Base-by-base conservation (phyloP, 257 asterid genomes). In the Oldenlandia corymbosa region DNA sequence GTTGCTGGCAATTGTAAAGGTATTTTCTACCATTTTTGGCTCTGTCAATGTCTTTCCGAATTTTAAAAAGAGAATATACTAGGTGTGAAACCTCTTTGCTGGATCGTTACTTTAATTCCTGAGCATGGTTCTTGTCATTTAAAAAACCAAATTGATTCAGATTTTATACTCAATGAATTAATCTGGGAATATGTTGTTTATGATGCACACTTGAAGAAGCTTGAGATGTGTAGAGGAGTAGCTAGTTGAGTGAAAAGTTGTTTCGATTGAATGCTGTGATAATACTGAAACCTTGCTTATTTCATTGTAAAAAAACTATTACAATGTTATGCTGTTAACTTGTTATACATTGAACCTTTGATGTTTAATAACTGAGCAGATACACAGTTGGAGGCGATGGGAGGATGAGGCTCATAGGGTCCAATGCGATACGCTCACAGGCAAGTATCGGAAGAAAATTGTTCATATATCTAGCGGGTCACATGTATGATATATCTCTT, bases 1-100 rank as follows among this genome's bases (percentile, higher is more conserved):
- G 99, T 70, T 90, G 82, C 88, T 93, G 68, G 99, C 95, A 4
- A 85, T 93, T 62, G 94, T 87, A 46, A 93, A 93, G 99, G 99
- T 93, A 50, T 53, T n/a, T 11, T 64, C 41, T 62, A 68, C 69
- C 56, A 23, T 56, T 68, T 45, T 27, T n/a, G 41, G 27, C 66
- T 20, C 16, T 34, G 63, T 34, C 18, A 30, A 2, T 50, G 20
- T 21, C 46, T 56, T 34, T 18, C 32, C 16, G 6, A 23, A 4
- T 48, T 21, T 14, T 14, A 52, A 39, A 8, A 27, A 8, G 18
- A 21, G 16, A n/a, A n/a, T n/a, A n/a, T n/a, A n/a, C n/a, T 57
- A 9, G 18, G 46, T 57, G 27, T 28, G 11, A 34, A 10, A 57
- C 4, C 28, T n/a, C 4, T 32, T 57, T n/a, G 46, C 28, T 10